These are phyloP conservation scores for Trichoderma koningii DNA, from an alignment of 2,329 filamentous ascomycete species.

Conservation along the genomic window DNA sequence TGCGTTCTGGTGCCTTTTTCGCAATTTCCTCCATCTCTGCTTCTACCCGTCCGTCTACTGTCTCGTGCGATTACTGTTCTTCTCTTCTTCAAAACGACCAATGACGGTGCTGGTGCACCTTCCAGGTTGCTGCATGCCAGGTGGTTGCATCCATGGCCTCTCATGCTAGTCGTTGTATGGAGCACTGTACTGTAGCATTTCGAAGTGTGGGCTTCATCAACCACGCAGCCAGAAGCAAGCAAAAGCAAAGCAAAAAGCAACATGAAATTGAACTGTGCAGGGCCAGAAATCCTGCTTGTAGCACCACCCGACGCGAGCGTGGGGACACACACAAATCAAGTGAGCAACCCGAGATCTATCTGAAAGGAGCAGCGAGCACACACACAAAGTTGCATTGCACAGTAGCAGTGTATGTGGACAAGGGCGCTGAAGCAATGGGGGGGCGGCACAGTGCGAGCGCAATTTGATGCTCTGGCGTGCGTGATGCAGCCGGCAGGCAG, in stretches of 20 bases:
- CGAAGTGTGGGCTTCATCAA: no score
- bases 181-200: no score
- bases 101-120: background rate
- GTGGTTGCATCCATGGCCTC: background rate
- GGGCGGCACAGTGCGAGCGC: slow-evolving; percentile 24
- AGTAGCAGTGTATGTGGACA: background rate
- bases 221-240: background rate
- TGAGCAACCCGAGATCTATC: background rate
- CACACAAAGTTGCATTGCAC: background rate
- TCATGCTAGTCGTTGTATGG: no score
- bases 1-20: background rate
- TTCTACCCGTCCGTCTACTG: background rate
- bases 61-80: background rate
- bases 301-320: background rate
- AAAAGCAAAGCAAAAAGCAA: background rate
- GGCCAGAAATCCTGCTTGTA: background rate
- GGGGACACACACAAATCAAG: background rate
- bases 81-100: background rate
- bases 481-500: background rate
- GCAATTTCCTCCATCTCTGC: background rate
- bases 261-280: background rate
- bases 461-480: slow-evolving; percentile 13
- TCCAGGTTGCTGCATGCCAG: background rate
- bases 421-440: slow-evolving; percentile 10
- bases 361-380: background rate